Percentiles rank a stretch among this genome's conserved stretches.
Evolutionary conservation across 176 grass and related monocot species (phyloP).

Genomic region (Avena eriantha): DNA sequence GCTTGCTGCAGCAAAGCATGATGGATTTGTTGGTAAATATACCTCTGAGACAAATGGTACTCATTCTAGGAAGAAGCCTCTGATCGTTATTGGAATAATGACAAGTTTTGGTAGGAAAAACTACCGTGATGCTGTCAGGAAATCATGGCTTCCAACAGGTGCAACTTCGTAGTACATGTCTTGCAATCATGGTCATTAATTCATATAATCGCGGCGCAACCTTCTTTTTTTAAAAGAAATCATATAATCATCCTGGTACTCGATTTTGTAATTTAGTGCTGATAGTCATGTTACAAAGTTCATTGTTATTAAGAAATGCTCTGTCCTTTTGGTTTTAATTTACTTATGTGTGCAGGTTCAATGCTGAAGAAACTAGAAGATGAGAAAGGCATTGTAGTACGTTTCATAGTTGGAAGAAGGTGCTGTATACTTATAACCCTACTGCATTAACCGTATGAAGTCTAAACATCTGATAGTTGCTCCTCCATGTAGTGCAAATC

Average conservation of each 20-base stretch:
- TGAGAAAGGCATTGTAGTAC: constrained; percentile 88
- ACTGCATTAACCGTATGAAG: constrained; percentile 28
- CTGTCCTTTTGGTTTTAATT: constrained; percentile 37
- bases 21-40: constrained; percentile 85
- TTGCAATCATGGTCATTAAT: constrained; percentile 3
- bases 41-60: constrained; percentile 74
- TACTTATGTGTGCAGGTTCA: constrained; percentile 65
- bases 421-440: constrained; percentile 40
- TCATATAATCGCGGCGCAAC: constrained; percentile 8
- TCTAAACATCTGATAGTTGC: constrained; percentile 51
- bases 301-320: neutral
- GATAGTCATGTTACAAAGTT: constrained; percentile 22
- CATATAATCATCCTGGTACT: neutral
- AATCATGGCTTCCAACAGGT: constrained; percentile 97
- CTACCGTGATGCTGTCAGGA: constrained; percentile 89
- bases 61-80: constrained; percentile 57
- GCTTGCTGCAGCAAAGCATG: constrained; percentile 73
- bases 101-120: constrained; percentile 87
- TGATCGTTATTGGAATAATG: constrained; percentile 91
- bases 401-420: constrained; percentile 98
- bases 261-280: constrained; percentile 6
- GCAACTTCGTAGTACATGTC: constrained; percentile 15
- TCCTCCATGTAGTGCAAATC: constrained; percentile 68
- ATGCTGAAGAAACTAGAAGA: constrained; percentile 90
- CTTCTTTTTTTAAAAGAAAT: neutral